phyloP scores from a whole-genome alignment of 352 stramenopile species.

The Pythium grandisporangium region DNA sequence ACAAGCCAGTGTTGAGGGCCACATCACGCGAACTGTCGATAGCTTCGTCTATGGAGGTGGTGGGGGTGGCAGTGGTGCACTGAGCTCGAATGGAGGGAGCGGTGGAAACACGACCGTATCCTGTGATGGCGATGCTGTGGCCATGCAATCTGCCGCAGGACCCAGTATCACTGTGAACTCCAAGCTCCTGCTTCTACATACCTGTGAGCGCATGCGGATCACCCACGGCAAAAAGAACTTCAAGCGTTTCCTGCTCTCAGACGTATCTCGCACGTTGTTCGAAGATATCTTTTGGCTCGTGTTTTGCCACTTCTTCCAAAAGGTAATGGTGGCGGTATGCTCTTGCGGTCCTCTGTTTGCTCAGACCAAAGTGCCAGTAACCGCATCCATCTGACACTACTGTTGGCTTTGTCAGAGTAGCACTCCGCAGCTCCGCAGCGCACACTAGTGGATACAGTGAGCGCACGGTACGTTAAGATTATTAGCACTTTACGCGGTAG shows the following conservation, averaged over 20 bases:
- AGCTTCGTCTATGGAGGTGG: constrained; percentile 35
- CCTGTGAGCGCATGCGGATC: constrained; percentile 74
- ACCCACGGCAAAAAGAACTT: constrained; percentile 67
- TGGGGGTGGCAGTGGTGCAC: too few relatives aligned
- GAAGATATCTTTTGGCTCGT: constrained; percentile 86
- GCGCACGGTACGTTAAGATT: constrained; percentile 75
- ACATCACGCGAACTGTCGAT: constrained; percentile 82
- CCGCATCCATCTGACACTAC: background rate
- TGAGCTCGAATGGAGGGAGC: too few relatives aligned
- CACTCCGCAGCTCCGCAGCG: constrained; percentile 50
- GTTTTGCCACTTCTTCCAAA: constrained; percentile 87
- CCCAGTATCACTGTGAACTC: constrained; percentile 51
- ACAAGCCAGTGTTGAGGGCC: constrained; percentile 80
- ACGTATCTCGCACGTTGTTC: constrained; percentile 71
- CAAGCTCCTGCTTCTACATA: constrained; percentile 77
- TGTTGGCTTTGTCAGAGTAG: constrained; percentile 8
- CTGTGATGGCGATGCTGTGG: constrained; percentile 1
- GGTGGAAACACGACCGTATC: too few relatives aligned
- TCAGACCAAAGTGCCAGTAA: too few relatives aligned
- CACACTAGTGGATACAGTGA: constrained; percentile 59
- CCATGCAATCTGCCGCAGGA: too few relatives aligned
- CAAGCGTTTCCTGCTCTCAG: constrained; percentile 73
- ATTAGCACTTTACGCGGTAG: constrained; percentile 53
- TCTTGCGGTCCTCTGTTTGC: too few relatives aligned
- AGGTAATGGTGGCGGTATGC: constrained; percentile 20